Evolutionary conservation across 192 early-diverging fungal species (phyloP), one percentile per base, ranked within the genome.

Genomic region (Gigaspora rosea): DNA sequence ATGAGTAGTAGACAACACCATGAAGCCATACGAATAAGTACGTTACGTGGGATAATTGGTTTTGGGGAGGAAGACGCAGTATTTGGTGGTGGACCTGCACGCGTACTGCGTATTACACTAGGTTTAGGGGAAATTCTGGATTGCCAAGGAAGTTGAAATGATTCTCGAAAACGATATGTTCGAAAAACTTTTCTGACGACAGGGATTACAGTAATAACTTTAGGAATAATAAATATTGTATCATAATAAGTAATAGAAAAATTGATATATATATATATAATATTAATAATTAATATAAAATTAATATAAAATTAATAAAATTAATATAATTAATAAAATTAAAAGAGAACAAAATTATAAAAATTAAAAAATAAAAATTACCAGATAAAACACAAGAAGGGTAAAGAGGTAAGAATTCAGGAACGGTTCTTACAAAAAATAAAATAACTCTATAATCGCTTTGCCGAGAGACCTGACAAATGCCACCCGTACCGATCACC

Each of bases 1-100:
- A 74, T 12, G 0, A 74, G 47, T 48, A 74, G 46, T 49, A 74
- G 32, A 49, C 72, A 35, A 49, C 72, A 62, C 72, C 72, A 74
- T n/a, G 61, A 41, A 27, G 57, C 72, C 72, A 74, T 74, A 12
- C 72, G 54, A 20, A 74, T n/a, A 15, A 74, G 18, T 1, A 74
- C 72, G 48, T 74, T 74, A 27, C 54, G 27, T 32, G 72, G 72
- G 9, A 74, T 4, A 5, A 62, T 5, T 5, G n/a, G 27, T 58
- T 33, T 72, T 10, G 7, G 61, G 22, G 71, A 8, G 11, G 22
- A 20, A 22, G 58, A 13, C 2, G 51, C 18, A 27, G 72, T 22
- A 46, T 58, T 48, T 62, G 72, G 72, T 27, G 72, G 72, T 13
- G 72, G 72, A 16, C 72, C 72, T 2, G 33, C 72, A 36, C 72